Percentiles rank a stretch among this genome's conserved stretches.
Conservation (phyloP, 73 alveolate species). For the Urostyla sp. region DNA sequence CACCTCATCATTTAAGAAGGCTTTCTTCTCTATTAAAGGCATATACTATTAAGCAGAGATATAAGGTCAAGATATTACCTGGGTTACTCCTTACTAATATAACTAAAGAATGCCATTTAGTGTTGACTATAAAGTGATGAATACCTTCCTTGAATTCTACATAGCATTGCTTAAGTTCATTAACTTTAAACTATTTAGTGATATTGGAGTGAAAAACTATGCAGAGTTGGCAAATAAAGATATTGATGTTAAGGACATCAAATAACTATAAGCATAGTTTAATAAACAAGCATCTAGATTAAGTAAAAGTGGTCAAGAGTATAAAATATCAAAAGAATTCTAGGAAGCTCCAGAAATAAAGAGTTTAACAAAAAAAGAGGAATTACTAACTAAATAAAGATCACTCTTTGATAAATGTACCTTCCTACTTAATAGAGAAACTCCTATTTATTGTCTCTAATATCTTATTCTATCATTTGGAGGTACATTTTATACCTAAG, state of each 20-base stretch:
- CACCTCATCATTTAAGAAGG: constrained; percentile 80
- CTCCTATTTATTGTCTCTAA: constrained; percentile 85
- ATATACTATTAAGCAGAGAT: constrained; percentile 95
- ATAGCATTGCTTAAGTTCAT: constrained; percentile 87
- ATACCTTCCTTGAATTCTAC: constrained; percentile 94
- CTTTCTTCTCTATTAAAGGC: constrained; percentile 96
- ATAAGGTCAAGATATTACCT: constrained; percentile 89
- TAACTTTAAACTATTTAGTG: constrained; percentile 88
- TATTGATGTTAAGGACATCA: constrained; percentile 69
- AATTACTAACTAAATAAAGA: constrained; percentile 69
- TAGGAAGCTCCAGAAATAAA: constrained; percentile 82
- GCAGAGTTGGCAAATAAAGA: constrained; percentile 63
- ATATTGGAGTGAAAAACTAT: constrained; percentile 77
- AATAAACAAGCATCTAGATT: constrained; percentile 64
- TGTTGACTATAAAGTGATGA: constrained; percentile 97
- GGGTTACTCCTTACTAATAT: constrained; percentile 96
- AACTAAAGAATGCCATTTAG: constrained; percentile 90
- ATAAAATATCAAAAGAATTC: constrained; percentile 62
- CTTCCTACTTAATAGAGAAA: constrained; percentile 87
- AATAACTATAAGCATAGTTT: constrained; percentile 65
- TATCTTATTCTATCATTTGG: constrained; percentile 90
- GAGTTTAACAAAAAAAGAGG: constrained; percentile 77
- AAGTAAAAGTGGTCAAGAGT: constrained; percentile 29
- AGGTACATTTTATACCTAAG: constrained; percentile 82
- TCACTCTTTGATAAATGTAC: constrained; percentile 72